These are phyloP conservation scores for Fusarium sp. DNA, from an alignment of 2,329 filamentous ascomycete species.

Conservation along the genomic window DNA sequence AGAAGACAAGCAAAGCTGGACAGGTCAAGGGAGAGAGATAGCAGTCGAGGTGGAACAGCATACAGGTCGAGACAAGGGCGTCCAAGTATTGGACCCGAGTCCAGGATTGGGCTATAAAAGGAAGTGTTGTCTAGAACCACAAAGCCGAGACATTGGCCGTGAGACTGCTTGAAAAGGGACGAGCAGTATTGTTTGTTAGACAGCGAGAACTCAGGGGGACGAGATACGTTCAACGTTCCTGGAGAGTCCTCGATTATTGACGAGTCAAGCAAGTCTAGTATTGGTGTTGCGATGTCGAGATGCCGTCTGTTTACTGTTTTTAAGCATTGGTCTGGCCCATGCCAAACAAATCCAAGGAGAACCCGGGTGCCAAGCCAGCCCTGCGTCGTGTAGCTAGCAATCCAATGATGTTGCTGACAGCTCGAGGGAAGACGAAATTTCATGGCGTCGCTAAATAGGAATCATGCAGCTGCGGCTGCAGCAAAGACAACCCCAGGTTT, in stretches of 20 bases:
- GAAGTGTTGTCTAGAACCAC: neutral
- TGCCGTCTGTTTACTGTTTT: neutral
- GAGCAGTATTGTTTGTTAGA: neutral
- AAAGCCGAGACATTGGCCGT: conserved; percentile 21
- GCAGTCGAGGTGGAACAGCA: neutral
- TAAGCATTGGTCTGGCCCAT: neutral
- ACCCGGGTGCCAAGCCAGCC: neutral
- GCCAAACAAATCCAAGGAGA: neutral
- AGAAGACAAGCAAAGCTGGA: conserved; percentile 45
- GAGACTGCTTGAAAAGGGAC: conserved; percentile 15
- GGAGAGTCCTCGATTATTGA: neutral
- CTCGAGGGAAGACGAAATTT: conserved; percentile 1
- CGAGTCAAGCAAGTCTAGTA: neutral
- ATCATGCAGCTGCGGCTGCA: neutral
- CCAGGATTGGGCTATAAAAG: conserved; percentile 1
- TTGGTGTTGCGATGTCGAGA: conserved; percentile 1
- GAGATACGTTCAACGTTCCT: conserved; percentile 1
- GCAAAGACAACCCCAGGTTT: neutral
- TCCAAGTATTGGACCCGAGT: conserved; percentile 7
- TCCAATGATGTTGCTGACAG: conserved; percentile 1
- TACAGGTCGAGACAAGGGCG: conserved; percentile 8
- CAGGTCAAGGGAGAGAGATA: conserved; percentile 12
- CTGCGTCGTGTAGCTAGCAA: conserved; percentile 2
- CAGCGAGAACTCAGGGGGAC: neutral
- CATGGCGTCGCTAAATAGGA: conserved; percentile 24